Evolutionary conservation across 1,139 yeast genomes (phyloP).

Genomic region (Nakaseomyces nivariensis): DNA sequence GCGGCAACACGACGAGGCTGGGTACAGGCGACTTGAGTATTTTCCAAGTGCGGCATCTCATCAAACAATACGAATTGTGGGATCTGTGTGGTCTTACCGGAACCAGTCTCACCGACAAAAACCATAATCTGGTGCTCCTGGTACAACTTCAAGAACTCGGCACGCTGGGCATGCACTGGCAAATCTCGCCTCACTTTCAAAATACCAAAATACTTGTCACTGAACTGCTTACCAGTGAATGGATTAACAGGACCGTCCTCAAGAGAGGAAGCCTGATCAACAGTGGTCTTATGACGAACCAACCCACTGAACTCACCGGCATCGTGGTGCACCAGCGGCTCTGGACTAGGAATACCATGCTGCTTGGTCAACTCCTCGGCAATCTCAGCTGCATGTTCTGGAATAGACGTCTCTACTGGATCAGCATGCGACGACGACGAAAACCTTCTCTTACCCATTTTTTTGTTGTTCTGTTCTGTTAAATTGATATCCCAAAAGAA

Average conservation of each 20-base stretch:
- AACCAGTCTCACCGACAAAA: conserved; percentile 97
- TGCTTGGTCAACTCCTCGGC: conserved; percentile 38
- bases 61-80: conserved; percentile 93
- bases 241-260: conserved; percentile 66
- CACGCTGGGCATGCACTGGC: conserved; percentile 91
- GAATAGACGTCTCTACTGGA: conserved; percentile 37
- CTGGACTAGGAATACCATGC: conserved; percentile 27
- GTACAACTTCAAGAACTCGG: conserved; percentile 72
- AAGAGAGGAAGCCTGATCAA: conserved; percentile 52
- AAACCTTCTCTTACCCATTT: conserved; percentile 27
- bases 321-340: conserved; percentile 32
- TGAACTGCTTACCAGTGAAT: conserved; percentile 58
- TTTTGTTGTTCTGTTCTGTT: not conserved
- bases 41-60: conserved; percentile 74
- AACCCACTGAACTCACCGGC: conserved; percentile 49
- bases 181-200: conserved; percentile 69
- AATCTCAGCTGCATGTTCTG: conserved; percentile 46
- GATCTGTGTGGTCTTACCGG: conserved; percentile 95
- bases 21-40: conserved; percentile 86
- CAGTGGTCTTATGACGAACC: conserved; percentile 60
- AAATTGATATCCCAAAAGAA: not conserved
- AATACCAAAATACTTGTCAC: conserved; percentile 64
- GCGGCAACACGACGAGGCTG: conserved; percentile 98
- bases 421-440: conserved; percentile 19
- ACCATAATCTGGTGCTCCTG: conserved; percentile 92